Evolutionary conservation across 1,284 basidiomycete genomes (phyloP).

Genomic region (Cryptococcus sp.): DNA sequence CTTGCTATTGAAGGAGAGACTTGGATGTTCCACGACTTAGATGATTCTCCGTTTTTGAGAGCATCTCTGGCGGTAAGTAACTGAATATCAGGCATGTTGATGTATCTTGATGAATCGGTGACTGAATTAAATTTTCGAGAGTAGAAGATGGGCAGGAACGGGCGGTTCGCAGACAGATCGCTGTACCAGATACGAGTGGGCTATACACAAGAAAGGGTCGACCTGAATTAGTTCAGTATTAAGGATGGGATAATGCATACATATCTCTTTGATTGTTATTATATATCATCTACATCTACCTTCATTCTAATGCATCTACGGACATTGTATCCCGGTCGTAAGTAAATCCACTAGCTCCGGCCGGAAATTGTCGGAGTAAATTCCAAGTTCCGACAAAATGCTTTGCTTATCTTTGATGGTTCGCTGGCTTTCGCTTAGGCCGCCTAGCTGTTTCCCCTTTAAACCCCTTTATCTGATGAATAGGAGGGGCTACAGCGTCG

Average conservation of each 20-base stretch:
- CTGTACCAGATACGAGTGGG: too few species aligned
- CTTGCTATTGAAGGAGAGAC: slow-evolving; percentile 32
- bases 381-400: not conserved
- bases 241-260: too few species aligned
- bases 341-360: too few species aligned
- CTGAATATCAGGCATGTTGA: slow-evolving; percentile 25
- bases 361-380: too few species aligned
- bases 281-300: too few species aligned
- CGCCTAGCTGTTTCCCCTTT: not conserved
- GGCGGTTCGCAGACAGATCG: too few species aligned
- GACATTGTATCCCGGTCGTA: too few species aligned
- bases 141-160: too few species aligned
- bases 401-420: not conserved
- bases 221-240: not conserved
- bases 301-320: too few species aligned
- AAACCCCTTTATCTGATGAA: not conserved
- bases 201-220: not conserved
- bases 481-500: slow-evolving; percentile 2
- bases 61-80: slow-evolving; percentile 13
- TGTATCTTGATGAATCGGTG: too few species aligned
- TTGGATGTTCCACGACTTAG: slow-evolving; percentile 26
- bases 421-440: not conserved
- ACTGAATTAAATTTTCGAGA: too few species aligned
- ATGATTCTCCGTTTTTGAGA: slow-evolving; percentile 8
- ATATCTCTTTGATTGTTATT: too few species aligned